These are phyloP conservation scores for Vararia minispora DNA, from an alignment of 768 basidiomycete species.

Conservation along the genomic window DNA sequence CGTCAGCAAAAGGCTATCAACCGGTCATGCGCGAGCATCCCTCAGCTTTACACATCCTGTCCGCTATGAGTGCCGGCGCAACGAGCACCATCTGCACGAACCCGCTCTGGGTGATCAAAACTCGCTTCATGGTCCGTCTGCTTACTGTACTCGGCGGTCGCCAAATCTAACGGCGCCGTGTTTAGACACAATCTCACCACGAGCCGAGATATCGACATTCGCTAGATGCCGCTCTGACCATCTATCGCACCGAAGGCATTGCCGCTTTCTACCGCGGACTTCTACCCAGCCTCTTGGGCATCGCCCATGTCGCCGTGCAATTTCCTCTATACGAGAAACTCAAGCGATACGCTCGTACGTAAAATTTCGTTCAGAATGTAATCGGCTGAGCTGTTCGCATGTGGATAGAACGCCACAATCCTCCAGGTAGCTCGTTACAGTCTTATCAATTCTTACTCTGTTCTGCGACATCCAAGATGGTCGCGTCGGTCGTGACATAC, in stretches of 20 bases:
- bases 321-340: conserved; percentile 94
- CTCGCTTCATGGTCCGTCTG: conserved; percentile 84
- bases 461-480: conserved; percentile 92
- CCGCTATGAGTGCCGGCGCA: conserved; percentile 94
- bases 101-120: conserved; percentile 98
- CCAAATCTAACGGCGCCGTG: conserved; percentile 3
- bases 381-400: not conserved
- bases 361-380: too few species aligned
- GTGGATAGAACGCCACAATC: conserved; percentile 11
- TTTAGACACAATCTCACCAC: conserved; percentile 70
- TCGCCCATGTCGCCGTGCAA: conserved; percentile 91
- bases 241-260: conserved; percentile 81
- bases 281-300: conserved; percentile 86
- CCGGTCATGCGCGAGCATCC: conserved; percentile 71
- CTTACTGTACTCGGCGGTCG: conserved; percentile 8
- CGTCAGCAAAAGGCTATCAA: conserved; percentile 80
- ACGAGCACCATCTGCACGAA: conserved; percentile 89
- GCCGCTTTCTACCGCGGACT: conserved; percentile 92
- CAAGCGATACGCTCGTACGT: conserved; percentile 79
- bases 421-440: conserved; percentile 29
- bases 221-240: conserved; percentile 77
- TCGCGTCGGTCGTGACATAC: conserved; percentile 90
- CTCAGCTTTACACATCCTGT: conserved; percentile 82
- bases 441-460: conserved; percentile 68
- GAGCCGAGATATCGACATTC: conserved; percentile 84